Conservation (phyloP, 2,329 filamentous ascomycete genomes). For the Fusarium chlamydosporum region DNA sequence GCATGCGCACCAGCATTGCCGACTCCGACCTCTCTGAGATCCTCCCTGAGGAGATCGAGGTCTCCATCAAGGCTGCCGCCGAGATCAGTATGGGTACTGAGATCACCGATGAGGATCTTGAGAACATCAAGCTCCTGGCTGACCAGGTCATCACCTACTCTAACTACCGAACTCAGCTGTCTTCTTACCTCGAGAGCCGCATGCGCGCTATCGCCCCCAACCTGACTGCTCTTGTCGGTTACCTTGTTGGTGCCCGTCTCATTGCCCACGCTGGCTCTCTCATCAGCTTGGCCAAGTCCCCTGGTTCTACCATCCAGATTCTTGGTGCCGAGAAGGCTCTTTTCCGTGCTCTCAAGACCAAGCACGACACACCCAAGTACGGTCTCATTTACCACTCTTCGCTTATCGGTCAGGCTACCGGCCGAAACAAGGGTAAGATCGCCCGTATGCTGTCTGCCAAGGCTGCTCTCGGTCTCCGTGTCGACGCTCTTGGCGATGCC, state of each 20-base stretch:
- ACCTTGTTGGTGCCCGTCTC: constrained; percentile 92
- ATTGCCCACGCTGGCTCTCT: constrained; percentile 96
- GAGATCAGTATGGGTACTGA: constrained; percentile 99
- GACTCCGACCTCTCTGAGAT: constrained; percentile 87
- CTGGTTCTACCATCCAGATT: constrained; percentile 96
- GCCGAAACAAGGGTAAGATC: constrained; percentile 99
- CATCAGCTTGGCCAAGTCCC: constrained; percentile 94
- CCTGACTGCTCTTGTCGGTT: constrained; percentile 91
- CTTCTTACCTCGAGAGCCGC: constrained; percentile 88
- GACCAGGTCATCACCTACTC: constrained; percentile 94
- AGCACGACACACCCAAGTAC: constrained; percentile 99
- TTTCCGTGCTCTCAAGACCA: constrained; percentile 98
- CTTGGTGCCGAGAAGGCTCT: constrained; percentile 98
- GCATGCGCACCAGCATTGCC: constrained; percentile 85
- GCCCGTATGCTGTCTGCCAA: constrained; percentile 96
- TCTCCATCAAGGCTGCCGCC: constrained; percentile 90
- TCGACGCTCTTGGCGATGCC: constrained; percentile 77
- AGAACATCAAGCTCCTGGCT: constrained; percentile 91
- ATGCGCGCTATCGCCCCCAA: constrained; percentile 99
- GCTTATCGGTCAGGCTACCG: constrained; percentile 95
- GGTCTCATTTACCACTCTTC: constrained; percentile 94
- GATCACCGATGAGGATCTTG: constrained; percentile 91
- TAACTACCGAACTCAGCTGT: constrained; percentile 89
- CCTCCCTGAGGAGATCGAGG: constrained; percentile 94
- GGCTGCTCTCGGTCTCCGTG: constrained; percentile 90